phyloP scores from a whole-genome alignment of 1,284 basidiomycete genomes.

The Boletus semigastroideus region DNA sequence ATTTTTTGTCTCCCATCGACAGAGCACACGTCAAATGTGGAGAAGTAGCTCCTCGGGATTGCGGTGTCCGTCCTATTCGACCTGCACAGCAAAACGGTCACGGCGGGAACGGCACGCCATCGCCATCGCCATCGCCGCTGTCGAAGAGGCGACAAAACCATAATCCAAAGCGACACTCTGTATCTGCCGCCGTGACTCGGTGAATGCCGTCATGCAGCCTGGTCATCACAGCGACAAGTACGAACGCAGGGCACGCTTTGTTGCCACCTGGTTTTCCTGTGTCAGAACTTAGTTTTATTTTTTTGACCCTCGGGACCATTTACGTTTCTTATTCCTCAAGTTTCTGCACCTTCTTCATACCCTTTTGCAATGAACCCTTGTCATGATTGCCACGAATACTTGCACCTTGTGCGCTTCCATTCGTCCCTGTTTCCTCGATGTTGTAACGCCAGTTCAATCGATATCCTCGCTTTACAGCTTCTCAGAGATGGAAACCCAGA shows the following conservation, averaged over 20 bases:
- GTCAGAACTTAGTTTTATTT: conserved; percentile 1
- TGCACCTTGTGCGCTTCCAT: conserved; percentile 6
- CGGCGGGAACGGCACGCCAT: conserved; percentile 12
- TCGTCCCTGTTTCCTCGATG: conserved; percentile 6
- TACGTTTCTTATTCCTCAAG: conserved; percentile 6
- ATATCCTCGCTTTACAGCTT: conserved; percentile 5
- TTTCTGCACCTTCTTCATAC: conserved; percentile 13
- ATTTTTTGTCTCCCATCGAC: conserved; percentile 15
- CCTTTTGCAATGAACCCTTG: conserved; percentile 23
- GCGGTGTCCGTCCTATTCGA: conserved; percentile 52
- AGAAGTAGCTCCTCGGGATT: conserved; percentile 75
- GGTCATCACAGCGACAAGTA: conserved; percentile 12
- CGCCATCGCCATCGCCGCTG: conserved; percentile 27
- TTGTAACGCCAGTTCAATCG: conserved; percentile 26
- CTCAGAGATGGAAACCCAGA: conserved; percentile 11
- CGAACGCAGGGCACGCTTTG: conserved; percentile 8
- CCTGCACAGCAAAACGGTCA: conserved; percentile 35
- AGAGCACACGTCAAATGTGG: conserved; percentile 84
- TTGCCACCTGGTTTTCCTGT: conserved; percentile 1
- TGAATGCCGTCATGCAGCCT: conserved; percentile 21
- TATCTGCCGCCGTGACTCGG: conserved; percentile 25
- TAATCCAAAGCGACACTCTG: conserved; percentile 31
- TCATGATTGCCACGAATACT: conserved; percentile 17
- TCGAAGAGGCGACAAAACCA: conserved; percentile 29
- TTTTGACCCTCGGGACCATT: conserved; percentile 12